Percentiles rank a stretch among this genome's conserved stretches.
These are phyloP conservation scores for Zangia roseola DNA, from an alignment of 768 basidiomycete species.

Conservation along the genomic window DNA sequence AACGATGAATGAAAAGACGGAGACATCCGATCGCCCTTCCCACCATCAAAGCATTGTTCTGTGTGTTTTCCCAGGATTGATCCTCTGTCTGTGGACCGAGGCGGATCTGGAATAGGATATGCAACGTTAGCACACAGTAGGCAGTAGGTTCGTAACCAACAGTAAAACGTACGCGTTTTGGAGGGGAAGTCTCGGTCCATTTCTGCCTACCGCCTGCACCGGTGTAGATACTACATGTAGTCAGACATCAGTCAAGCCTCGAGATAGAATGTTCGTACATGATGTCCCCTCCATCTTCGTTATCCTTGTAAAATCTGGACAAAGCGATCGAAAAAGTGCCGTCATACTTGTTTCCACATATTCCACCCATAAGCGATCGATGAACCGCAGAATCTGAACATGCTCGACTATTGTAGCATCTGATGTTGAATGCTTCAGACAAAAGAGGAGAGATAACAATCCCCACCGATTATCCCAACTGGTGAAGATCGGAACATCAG, in stretches of 20 bases:
- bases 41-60: constrained; percentile 22
- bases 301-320: constrained; percentile 21
- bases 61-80: constrained; percentile 18
- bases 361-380: constrained; percentile 12
- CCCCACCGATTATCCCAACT: constrained; percentile 19
- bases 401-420: background rate
- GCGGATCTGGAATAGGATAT: constrained; percentile 6
- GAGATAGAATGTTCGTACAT: constrained; percentile 16
- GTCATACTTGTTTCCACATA: constrained; percentile 9
- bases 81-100: constrained; percentile 22
- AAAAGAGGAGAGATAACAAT: no score
- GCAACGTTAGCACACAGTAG: background rate
- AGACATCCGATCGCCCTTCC: background rate
- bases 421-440: background rate
- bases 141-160: background rate
- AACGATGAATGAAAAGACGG: background rate
- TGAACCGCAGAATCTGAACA: constrained; percentile 22
- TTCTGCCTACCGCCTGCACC: constrained; percentile 23
- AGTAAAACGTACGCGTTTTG: constrained; percentile 21
- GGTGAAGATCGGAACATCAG: constrained; percentile 21
- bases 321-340: constrained; percentile 22
- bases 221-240: constrained; percentile 25
- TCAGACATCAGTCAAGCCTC: background rate
- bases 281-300: constrained; percentile 25
- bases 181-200: constrained; percentile 8